These are phyloP conservation scores for Exophiala spinifera DNA, from an alignment of 2,329 filamentous ascomycete species.

Conservation along the genomic window DNA sequence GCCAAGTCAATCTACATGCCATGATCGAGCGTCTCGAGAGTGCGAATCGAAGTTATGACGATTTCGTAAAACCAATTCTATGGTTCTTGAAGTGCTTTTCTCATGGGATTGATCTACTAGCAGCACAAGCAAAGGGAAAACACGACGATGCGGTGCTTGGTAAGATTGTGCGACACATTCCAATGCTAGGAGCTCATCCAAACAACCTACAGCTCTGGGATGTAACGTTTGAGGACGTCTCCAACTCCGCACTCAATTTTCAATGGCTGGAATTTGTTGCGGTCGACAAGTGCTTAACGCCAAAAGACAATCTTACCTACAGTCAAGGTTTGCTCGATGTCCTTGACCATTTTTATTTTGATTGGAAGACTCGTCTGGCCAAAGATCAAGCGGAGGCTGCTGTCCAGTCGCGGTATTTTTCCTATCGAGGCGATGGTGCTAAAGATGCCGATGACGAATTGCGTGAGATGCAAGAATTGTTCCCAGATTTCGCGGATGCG, in stretches of 20 bases:
- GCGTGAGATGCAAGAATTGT: slow-evolving; percentile 74
- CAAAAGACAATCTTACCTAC: neutral
- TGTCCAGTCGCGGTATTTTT: slow-evolving; percentile 73
- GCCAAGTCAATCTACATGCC: slow-evolving; percentile 59
- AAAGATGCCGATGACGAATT: slow-evolving; percentile 72
- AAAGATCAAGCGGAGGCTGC: slow-evolving; percentile 73
- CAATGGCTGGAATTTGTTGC: slow-evolving; percentile 18
- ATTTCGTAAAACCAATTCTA: slow-evolving; percentile 73
- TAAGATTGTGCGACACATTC: slow-evolving; percentile 37
- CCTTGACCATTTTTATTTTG: slow-evolving; percentile 69
- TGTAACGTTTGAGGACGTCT: neutral
- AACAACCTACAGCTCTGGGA: slow-evolving; percentile 9
- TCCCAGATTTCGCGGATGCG: slow-evolving; percentile 68
- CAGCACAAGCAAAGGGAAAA: slow-evolving; percentile 18
- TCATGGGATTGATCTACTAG: slow-evolving; percentile 51
- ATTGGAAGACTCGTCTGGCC: slow-evolving; percentile 76
- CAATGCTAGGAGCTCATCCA: slow-evolving; percentile 37
- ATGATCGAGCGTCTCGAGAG: slow-evolving; percentile 67
- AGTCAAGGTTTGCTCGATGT: slow-evolving; percentile 10
- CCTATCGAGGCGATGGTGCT: slow-evolving; percentile 73
- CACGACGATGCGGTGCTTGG: slow-evolving; percentile 28
- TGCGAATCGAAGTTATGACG: slow-evolving; percentile 76
- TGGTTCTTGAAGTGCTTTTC: slow-evolving; percentile 77
- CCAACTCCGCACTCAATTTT: neutral
- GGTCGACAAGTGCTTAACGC: slow-evolving; percentile 2